These are phyloP conservation scores for Amphirosellinia nigrospora DNA, from an alignment of 495 filamentous ascomycete genomes.

Conservation along the genomic window DNA sequence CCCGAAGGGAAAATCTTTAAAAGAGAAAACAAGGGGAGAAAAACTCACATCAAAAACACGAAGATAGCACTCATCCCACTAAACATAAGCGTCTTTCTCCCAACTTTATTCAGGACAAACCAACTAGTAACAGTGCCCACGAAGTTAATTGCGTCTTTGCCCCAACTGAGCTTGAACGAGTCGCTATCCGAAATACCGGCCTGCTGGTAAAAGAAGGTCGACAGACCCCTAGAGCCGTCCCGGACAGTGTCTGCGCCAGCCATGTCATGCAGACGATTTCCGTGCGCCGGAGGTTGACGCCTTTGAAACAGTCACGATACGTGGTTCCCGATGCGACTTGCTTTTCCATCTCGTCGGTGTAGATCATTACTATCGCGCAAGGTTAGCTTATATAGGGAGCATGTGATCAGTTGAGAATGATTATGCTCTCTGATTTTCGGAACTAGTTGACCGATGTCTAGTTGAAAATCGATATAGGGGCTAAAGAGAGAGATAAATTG, in stretches of 20 bases:
- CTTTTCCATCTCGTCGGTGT: slow-evolving; percentile 63
- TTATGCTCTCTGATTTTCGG: no score
- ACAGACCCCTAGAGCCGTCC: slow-evolving; percentile 72
- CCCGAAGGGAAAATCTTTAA: background rate
- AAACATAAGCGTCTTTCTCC: slow-evolving; percentile 60
- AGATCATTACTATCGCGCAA: slow-evolving; percentile 46
- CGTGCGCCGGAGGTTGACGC: slow-evolving; percentile 70
- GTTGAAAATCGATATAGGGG: slow-evolving; percentile 6
- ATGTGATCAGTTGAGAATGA: background rate
- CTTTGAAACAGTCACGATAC: slow-evolving; percentile 70
- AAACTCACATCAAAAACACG: slow-evolving; percentile 46
- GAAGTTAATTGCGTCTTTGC: slow-evolving; percentile 53
- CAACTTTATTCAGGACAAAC: slow-evolving; percentile 56
- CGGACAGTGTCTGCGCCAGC: slow-evolving; percentile 73
- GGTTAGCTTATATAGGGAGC: background rate
- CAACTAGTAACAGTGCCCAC: slow-evolving; percentile 59
- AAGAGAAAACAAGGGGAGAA: background rate
- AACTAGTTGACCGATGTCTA: background rate
- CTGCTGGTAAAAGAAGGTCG: slow-evolving; percentile 71
- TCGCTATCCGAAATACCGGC: slow-evolving; percentile 68
- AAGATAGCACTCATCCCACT: slow-evolving; percentile 53
- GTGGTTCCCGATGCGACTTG: slow-evolving; percentile 60
- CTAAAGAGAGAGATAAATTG: background rate
- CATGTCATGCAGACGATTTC: slow-evolving; percentile 72
- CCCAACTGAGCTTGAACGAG: slow-evolving; percentile 48